phyloP scores from a whole-genome alignment of 164 flowering plant genomes.

The Euptelea pleiosperma region DNA sequence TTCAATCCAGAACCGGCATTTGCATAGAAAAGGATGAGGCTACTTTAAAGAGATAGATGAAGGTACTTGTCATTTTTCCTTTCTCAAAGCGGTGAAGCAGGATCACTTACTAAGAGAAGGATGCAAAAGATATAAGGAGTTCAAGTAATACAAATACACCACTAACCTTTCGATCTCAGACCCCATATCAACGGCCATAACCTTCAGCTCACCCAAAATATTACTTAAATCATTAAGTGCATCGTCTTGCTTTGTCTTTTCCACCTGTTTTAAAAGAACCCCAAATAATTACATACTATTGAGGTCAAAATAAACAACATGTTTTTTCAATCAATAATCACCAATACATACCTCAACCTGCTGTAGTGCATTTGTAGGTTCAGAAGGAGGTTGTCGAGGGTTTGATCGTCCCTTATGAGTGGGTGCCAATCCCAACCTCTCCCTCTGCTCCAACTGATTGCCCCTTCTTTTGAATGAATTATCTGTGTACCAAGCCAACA shows the following conservation, averaged over 20 bases:
- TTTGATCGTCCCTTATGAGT: conserved; percentile 35
- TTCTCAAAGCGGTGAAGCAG: too few relatives aligned
- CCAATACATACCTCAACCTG: conserved; percentile 68
- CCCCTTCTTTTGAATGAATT: conserved; percentile 38
- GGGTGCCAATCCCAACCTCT: conserved; percentile 57
- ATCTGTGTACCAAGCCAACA: conserved; percentile 37
- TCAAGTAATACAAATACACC: neutral
- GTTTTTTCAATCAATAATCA: neutral
- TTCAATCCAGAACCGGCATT: too few relatives aligned
- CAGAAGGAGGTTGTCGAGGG: conserved; percentile 42
- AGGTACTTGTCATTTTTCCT: too few relatives aligned
- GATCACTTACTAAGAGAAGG: too few relatives aligned
- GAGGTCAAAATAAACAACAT: too few relatives aligned
- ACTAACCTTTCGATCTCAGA: conserved; percentile 64
- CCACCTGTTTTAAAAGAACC: conserved; percentile 43
- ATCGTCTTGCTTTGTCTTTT: conserved; percentile 78
- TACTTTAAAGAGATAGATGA: too few relatives aligned
- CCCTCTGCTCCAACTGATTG: conserved; percentile 51
- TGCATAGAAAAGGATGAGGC: too few relatives aligned
- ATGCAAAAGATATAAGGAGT: neutral
- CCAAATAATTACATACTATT: neutral
- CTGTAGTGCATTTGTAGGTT: conserved; percentile 57
- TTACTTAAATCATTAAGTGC: conserved; percentile 64
- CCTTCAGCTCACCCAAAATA: conserved; percentile 71
- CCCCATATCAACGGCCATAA: conserved; percentile 89